Evolutionary conservation across 2,329 filamentous ascomycete genomes (phyloP).

Genomic region (Diplocarpon rosae): DNA sequence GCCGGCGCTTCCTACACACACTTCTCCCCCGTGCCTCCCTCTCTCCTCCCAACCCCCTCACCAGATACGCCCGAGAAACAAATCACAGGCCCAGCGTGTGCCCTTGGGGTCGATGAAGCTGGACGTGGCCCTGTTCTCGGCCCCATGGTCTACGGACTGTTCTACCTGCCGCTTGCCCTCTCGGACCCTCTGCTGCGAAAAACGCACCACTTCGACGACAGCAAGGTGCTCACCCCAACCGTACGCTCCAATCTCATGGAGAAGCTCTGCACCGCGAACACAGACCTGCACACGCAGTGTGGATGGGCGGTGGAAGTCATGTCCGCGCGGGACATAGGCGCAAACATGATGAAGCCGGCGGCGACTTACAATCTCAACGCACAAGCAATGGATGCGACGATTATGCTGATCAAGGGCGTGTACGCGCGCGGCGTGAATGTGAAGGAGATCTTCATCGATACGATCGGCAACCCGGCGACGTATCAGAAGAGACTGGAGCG

Average conservation of each 20-base stretch:
- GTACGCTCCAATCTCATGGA: slow-evolving; percentile 62
- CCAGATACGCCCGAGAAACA: slow-evolving; percentile 10
- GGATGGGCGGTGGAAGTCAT: slow-evolving; percentile 79
- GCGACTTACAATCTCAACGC: slow-evolving; percentile 80
- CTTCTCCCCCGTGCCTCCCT: slow-evolving; percentile 56
- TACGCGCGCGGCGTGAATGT: slow-evolving; percentile 71
- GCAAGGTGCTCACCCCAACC: slow-evolving; percentile 76
- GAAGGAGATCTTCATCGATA: slow-evolving; percentile 88
- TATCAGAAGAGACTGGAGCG: slow-evolving; percentile 80
- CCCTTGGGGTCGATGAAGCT: slow-evolving; percentile 86
- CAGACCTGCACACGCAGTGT: slow-evolving; percentile 50
- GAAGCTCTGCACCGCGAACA: slow-evolving; percentile 56
- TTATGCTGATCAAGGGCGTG: slow-evolving; percentile 68
- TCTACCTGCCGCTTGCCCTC: slow-evolving; percentile 63
- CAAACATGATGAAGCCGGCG: slow-evolving; percentile 31
- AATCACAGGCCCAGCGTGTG: slow-evolving; percentile 47
- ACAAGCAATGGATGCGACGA: slow-evolving; percentile 87
- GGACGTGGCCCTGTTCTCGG: slow-evolving; percentile 89
- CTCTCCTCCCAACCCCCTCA: slow-evolving; percentile 35
- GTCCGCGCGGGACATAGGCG: slow-evolving; percentile 46
- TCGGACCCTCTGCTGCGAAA: slow-evolving; percentile 64
- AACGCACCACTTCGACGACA: slow-evolving; percentile 86
- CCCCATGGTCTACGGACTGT: slow-evolving; percentile 61
- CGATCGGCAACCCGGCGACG: slow-evolving; percentile 68
- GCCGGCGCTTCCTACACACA: slow-evolving; percentile 59